Conservation (phyloP, 257 asterid species). For the Rubia yunnanensis region DNA sequence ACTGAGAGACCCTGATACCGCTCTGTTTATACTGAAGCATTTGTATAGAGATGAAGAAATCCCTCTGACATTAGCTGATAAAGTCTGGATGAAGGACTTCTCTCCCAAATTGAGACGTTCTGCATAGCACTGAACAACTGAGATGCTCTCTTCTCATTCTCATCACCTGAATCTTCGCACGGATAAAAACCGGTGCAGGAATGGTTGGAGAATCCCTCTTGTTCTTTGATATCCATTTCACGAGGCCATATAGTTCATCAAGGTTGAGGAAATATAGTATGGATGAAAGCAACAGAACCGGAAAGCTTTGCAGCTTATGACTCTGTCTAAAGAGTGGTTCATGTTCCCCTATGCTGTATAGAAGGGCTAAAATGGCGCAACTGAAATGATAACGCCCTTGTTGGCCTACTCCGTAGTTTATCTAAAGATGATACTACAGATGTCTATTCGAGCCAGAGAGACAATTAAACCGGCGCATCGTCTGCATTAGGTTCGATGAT, state of each 20-base stretch:
- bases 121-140: not conserved
- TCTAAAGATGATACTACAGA: too few relatives aligned
- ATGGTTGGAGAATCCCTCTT: too few relatives aligned
- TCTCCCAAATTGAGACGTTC: slow-evolving; percentile 33
- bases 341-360: not conserved
- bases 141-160: not conserved
- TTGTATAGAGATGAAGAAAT: too few relatives aligned
- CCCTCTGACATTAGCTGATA: too few relatives aligned
- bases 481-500: not conserved
- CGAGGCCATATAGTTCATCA: not conserved
- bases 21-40: too few relatives aligned
- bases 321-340: not conserved
- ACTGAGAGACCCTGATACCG: too few relatives aligned
- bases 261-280: not conserved
- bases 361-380: not conserved
- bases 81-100: too few relatives aligned
- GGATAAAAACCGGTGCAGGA: not conserved
- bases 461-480: not conserved
- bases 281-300: not conserved
- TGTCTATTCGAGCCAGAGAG: not conserved
- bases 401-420: not conserved
- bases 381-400: not conserved
- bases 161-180: not conserved
- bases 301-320: not conserved
- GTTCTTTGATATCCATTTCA: not conserved